A percentile compares a stretch with the other conserved stretches of the same genome.
phyloP scores from a whole-genome alignment of 768 basidiomycete species.

The Termitomyces sp. region DNA sequence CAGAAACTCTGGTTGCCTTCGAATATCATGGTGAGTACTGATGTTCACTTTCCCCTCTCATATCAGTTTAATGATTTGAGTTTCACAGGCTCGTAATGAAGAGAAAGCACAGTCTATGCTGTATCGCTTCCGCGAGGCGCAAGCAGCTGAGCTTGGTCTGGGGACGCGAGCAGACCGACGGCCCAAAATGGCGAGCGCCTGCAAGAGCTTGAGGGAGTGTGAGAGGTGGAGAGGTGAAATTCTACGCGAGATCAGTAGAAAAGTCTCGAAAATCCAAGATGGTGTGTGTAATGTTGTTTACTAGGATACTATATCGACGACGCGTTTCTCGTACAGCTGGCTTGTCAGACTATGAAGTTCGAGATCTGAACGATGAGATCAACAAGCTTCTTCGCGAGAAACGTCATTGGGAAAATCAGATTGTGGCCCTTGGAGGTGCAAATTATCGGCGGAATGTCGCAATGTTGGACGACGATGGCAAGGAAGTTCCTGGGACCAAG shows the following conservation, averaged over 20 bases:
- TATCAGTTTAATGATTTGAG: not conserved
- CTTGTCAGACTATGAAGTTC: conserved; percentile 90
- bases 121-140: conserved; percentile 91
- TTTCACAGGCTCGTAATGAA: not conserved
- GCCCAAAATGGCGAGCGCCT: conserved; percentile 87
- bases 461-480: conserved; percentile 92
- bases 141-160: conserved; percentile 92
- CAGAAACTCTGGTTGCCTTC: not conserved
- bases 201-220: conserved; percentile 88
- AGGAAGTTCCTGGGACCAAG: conserved; percentile 93
- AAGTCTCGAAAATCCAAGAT: conserved; percentile 98
- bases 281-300: not conserved
- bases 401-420: conserved; percentile 97
- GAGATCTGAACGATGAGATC: conserved; percentile 96
- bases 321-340: conserved; percentile 50
- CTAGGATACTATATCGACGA: not conserved
- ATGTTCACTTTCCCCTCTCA: not conserved
- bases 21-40: not conserved
- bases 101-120: conserved; percentile 13
- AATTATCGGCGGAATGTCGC: conserved; percentile 93
- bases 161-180: conserved; percentile 79
- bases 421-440: conserved; percentile 92
- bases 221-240: conserved; percentile 97
- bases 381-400: conserved; percentile 95
- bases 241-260: conserved; percentile 87